phyloP scores from a whole-genome alignment of 306 rosid species.

The Quercus glauca region DNA sequence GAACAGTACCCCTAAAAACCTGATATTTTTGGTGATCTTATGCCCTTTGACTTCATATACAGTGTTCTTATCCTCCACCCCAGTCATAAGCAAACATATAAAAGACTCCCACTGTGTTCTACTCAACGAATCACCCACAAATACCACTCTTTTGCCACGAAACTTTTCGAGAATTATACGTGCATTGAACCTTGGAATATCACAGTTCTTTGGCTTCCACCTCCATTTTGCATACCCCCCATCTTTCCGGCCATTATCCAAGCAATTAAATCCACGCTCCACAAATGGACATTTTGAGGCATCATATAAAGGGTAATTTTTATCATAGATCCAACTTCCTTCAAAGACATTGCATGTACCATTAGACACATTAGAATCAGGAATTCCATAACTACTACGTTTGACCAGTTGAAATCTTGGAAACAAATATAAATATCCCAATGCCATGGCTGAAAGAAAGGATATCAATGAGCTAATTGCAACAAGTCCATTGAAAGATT shows the following conservation, averaged over 20 bases:
- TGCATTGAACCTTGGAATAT: conserved; percentile 66
- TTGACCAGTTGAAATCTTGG: conserved; percentile 28
- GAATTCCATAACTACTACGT: conserved; percentile 34
- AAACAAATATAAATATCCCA: conserved; percentile 49
- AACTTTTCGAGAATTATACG: conserved; percentile 44
- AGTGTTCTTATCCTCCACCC: conserved; percentile 69
- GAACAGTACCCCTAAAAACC: conserved; percentile 67
- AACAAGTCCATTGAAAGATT: conserved; percentile 44
- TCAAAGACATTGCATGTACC: conserved; percentile 64
- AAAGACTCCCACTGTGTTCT: conserved; percentile 97
- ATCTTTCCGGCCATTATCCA: conserved; percentile 81
- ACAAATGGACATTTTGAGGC: conserved; percentile 69
- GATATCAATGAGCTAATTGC: conserved; percentile 52
- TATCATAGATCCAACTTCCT: conserved; percentile 75
- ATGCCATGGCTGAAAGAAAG: conserved; percentile 39
- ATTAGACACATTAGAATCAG: conserved; percentile 19
- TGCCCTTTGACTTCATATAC: conserved; percentile 76
- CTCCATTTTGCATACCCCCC: conserved; percentile 64
- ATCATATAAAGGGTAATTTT: conserved; percentile 75
- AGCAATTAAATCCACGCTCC: conserved; percentile 75
- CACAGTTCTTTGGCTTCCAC: conserved; percentile 77
- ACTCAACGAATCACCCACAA: conserved; percentile 89
- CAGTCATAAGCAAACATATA: conserved; percentile 78
- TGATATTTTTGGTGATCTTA: conserved; percentile 61
- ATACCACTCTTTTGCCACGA: conserved; percentile 76